phyloP scores from a whole-genome alignment of 441 rosid species.

The Populus hybrid region DNA sequence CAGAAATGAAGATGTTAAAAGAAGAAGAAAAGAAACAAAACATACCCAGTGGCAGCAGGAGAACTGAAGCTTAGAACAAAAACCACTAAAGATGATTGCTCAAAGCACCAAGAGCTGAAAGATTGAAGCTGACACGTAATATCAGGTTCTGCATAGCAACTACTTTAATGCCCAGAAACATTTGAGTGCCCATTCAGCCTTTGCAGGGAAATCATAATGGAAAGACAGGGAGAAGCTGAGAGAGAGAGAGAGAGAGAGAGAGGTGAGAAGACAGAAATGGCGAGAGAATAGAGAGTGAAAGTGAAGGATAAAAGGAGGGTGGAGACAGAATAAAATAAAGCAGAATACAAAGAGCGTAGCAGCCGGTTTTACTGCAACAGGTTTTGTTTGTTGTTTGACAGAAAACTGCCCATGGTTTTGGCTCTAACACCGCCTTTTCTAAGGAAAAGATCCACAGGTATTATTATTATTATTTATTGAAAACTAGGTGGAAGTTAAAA shows the following conservation, averaged over 20 bases:
- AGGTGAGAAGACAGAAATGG: background rate
- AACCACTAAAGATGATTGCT: slow-evolving; percentile 8
- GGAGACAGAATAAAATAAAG: background rate
- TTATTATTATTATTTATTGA: background rate
- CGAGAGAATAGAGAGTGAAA: background rate
- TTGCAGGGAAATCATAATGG: background rate
- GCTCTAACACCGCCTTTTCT: background rate
- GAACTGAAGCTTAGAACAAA: slow-evolving; percentile 11
- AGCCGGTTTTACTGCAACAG: slow-evolving; percentile 15
- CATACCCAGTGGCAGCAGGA: slow-evolving; percentile 16
- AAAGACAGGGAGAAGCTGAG: slow-evolving; percentile 5
- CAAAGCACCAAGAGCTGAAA: slow-evolving; percentile 6
- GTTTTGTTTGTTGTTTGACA: slow-evolving; percentile 18
- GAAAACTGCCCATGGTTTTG: slow-evolving; percentile 62
- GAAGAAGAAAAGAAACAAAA: background rate
- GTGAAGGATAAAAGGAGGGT: background rate
- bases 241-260: background rate
- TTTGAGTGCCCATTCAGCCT: background rate
- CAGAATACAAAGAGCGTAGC: slow-evolving; percentile 32
- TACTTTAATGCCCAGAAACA: background rate
- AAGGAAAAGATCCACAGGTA: background rate
- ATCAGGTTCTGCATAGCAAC: slow-evolving; percentile 4
- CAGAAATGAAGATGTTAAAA: background rate
- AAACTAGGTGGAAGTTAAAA: background rate
- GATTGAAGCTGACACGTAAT: slow-evolving; percentile 14